Base-by-base conservation (phyloP, 2,329 filamentous ascomycete species). In the Sclerotinia trifoliorum region DNA sequence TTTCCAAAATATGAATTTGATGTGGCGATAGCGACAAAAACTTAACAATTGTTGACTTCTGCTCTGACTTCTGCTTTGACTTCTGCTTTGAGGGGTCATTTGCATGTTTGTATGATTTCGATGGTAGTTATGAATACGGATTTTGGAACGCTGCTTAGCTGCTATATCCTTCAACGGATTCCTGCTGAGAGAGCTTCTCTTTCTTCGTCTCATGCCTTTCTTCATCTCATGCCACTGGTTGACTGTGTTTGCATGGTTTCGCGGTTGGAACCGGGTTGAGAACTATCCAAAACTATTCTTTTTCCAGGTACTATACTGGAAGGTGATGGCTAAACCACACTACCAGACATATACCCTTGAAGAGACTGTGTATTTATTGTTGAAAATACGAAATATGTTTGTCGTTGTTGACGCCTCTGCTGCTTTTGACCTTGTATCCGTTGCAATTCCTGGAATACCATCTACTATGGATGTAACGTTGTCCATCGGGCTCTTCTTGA, bases 111-210 rank as follows among this genome's bases (percentile, higher is more conserved):
- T 24, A 44, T 55, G 17, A 39, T n/a, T 42, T 17, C 19, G 17
- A 44, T 44, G 35, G 21, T 44, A 44, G 49, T 64, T 55, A 19
- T 64, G 49, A 17, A 46, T n/a, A 44, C 7, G 56, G 39, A 55
- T 49, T 51, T 54, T 39, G 49, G 39, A 56, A 29, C 35, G 54
- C 67, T 68, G 67, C 63, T 65, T 65, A 69, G 55, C 67, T 66
- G 39, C 44, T 58, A 68, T 26, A n/a, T 52, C 15, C 32, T 48
- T 58, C 44, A 42, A 44, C 5, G 24, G 11, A 21, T 64, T 56
- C 42, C 26, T 48, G 17, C 54, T 26, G n/a, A 66, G 58, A 35
- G 29, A 51, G 10, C 39, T 39, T 65, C 63, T 65, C 63, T 35
- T 42, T 62, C 29, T 56, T 58, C n/a, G 15, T 65, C 55, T 44